phyloP scores from a whole-genome alignment of 2,329 filamentous ascomycete genomes.

The Fragosphaeria purpurea region DNA sequence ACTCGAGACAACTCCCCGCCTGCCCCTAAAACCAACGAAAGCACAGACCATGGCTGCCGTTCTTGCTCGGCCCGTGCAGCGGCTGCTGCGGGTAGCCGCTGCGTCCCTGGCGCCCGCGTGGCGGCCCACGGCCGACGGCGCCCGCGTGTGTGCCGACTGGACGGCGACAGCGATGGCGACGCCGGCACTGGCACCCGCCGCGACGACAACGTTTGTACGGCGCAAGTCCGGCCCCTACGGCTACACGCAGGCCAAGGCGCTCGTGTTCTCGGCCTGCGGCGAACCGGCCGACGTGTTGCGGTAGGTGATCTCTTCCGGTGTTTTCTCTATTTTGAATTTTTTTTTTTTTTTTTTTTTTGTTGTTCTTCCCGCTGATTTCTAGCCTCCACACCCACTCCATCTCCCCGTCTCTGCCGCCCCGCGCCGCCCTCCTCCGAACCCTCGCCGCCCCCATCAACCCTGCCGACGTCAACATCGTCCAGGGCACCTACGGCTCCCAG shows the following conservation, averaged over 20 bases:
- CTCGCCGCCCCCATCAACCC: constrained; percentile 92
- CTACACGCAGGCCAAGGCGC: constrained; percentile 76
- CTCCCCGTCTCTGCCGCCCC: constrained; percentile 57
- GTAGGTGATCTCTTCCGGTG: constrained; percentile 25
- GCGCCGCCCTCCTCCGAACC: constrained; percentile 66
- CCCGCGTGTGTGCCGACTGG: no score
- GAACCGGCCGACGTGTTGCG: constrained; percentile 62
- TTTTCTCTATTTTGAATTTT: no score
- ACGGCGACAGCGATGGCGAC: no score
- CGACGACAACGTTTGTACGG: constrained; percentile 19
- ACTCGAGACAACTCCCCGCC: neutral
- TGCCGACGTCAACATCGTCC: constrained; percentile 94
- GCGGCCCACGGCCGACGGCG: neutral
- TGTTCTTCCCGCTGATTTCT: neutral
- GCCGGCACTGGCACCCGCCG: no score
- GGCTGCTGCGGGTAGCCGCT: constrained; percentile 2
- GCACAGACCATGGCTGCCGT: constrained; percentile 5
- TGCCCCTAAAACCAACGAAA: neutral
- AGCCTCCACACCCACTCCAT: constrained; percentile 68
- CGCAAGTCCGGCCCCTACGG: constrained; percentile 57
- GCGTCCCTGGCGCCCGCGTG: constrained; percentile 1
- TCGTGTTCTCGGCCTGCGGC: constrained; percentile 65
- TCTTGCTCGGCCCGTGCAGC: constrained; percentile 4
- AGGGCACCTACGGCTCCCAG: constrained; percentile 87
- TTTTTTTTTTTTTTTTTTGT: neutral